Evolutionary conservation across 2,329 filamentous ascomycete species (phyloP).

Genomic region (Hymenoscyphus occultus): DNA sequence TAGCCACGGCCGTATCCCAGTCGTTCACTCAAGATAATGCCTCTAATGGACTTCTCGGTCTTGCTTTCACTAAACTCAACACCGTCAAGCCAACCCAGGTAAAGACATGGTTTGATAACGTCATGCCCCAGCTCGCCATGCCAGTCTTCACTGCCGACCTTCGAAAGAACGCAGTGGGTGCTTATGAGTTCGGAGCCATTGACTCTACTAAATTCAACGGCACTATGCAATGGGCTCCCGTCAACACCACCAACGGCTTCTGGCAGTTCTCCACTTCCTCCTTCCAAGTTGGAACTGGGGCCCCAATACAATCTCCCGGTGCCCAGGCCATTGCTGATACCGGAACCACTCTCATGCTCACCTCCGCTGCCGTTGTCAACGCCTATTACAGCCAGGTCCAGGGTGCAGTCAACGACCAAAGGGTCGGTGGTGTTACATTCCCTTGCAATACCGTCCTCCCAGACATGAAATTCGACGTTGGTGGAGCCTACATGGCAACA

Average conservation of each 20-base stretch:
- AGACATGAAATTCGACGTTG: conserved; percentile 39
- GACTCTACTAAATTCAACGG: conserved; percentile 53
- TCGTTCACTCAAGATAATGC: conserved; percentile 38
- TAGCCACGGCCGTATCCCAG: conserved; percentile 35
- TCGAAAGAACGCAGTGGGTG: conserved; percentile 45
- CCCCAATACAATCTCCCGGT: conserved; percentile 60
- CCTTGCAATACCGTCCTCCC: conserved; percentile 38
- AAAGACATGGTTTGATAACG: conserved; percentile 39
- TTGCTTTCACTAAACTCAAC: conserved; percentile 45
- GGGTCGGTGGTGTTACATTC: conserved; percentile 40
- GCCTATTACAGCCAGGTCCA: conserved; percentile 41
- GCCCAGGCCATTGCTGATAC: conserved; percentile 43
- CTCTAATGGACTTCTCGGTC: conserved; percentile 60
- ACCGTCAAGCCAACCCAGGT: conserved; percentile 36
- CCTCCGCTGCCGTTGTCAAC: conserved; percentile 38
- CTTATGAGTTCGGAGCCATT: conserved; percentile 57
- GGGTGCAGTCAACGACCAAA: conserved; percentile 37
- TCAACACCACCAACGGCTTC: conserved; percentile 50
- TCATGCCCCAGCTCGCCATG: conserved; percentile 41
- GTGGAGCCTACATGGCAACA: conserved; percentile 46
- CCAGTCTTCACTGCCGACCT: conserved; percentile 57
- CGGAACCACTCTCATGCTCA: conserved; percentile 43
- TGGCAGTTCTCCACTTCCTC: conserved; percentile 55
- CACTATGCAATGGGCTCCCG: conserved; percentile 48
- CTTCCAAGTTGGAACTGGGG: conserved; percentile 45